Base-by-base conservation (phyloP, 108 stramenopile species). In the Ochromonas danica region DNA sequence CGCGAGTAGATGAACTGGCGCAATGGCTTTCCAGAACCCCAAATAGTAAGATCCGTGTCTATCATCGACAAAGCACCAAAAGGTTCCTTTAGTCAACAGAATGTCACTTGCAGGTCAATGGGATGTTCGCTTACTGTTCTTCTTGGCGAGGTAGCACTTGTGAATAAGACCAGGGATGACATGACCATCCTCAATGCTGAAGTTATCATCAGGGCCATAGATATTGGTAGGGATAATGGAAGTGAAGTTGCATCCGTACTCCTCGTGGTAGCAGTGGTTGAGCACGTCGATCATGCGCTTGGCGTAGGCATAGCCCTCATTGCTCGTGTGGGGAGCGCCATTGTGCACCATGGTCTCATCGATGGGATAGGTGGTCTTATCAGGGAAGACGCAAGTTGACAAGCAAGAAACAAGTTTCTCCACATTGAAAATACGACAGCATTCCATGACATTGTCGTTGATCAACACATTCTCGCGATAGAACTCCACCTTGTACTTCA, bases 131-230 rank as follows among this genome's bases (percentile, higher is more conserved):
- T 60, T 41, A 75, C 72, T 33, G 31, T 45, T 75, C 82, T 83
- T 79, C 85, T 96, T 96, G 81, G 98, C 98, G 39, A 91, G 72
- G 88, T 95, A 96, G 77, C 95, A 96, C 83, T 98, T 98, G 88
- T 98, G 98, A 79, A 98, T 96, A 70, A 98, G 90, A 17, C 98
- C 98, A 0, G 98, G 98, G 81, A 98, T 95, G 62, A 98, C 98
- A 79, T 98, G 98, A 72, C 98, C 98, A 81, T 92, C 82, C 36
- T 81, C 6, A 2, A 43, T 71, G 71, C 62, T 78, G 85, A 95
- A 97, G 87, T 97, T 97, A 83, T 97, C 96, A 78, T 94, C 86
- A 27, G 94, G 94, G 36, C 96, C 96, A 82, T 94, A 97, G 84
- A 97, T 94, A 80, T 97, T 97, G 81, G 96, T 98, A 43, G 98